Evolutionary conservation across 768 basidiomycete genomes (phyloP), one percentile per base, ranked within the genome.

Genomic region (Podaxis pistillaris): DNA sequence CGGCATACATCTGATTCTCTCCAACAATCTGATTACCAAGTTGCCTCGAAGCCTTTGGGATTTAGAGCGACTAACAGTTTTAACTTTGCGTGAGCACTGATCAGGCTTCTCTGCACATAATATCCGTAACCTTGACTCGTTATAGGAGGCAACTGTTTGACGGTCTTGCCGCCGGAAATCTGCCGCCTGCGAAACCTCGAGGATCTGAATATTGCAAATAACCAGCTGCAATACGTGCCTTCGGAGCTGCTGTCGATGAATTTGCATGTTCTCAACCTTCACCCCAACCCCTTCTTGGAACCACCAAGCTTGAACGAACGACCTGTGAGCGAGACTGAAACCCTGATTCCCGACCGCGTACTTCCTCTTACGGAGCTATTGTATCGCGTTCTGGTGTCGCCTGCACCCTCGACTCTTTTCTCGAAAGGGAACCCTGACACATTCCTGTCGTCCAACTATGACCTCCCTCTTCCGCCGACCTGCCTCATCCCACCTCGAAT

Each of bases 91-190:
- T 91, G 68, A 55, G 88, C 81, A 3, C 5, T 66, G 22, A 19
- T 13, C 3, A 8, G 37, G 17, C 19, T 56, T 58, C 36, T 54
- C 15, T 53, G 36, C 22, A 11, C 28, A 19, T 33, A 17, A 12
- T 3, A 55, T 13, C 44, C 40, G 58, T 44, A 33, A 58, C 44
- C 5, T 30, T 26, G 33, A 37, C 60, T 28, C 28, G 76, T 76
- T 49, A 68, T 78, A 90, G 90, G 87, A 2, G 74, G 73, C 4
- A 93, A 93, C 67, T 67, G 70, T 11, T 72, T 93, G 5, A 78
- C 73, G 1, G 75, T 73, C 44, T 71, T 92, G 19, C 89, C 90
- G 1, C 83, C 90, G 0, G 88, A 88, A 56, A 86, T 92, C 38
- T 75, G 72, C 19, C 75, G 74, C 5, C 76, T 91, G 17, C 74